Conservation (phyloP, 108 stramenopile species). For the Pseudonitzschia multiseries region DNA sequence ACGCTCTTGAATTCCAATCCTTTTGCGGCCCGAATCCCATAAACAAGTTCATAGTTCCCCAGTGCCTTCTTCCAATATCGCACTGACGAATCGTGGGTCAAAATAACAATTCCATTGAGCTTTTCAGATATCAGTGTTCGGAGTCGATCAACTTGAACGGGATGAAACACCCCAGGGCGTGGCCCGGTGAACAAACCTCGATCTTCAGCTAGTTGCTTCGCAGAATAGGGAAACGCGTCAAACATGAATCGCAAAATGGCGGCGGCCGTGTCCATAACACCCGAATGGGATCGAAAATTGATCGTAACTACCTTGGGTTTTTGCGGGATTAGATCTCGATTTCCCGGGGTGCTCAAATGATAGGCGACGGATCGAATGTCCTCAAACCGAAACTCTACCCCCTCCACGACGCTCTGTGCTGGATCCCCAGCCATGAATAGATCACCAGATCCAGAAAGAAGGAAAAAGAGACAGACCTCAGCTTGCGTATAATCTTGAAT, state of each 20-base stretch:
- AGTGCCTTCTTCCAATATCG: slow-evolving; percentile 11
- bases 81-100: slow-evolving; percentile 40
- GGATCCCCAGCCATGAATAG: slow-evolving; percentile 59
- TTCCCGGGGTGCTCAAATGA: slow-evolving; percentile 17
- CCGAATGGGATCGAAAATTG: slow-evolving; percentile 57
- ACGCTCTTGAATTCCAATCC: slow-evolving; percentile 59
- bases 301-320: slow-evolving; percentile 45
- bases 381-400: slow-evolving; percentile 64
- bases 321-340: slow-evolving; percentile 34
- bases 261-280: slow-evolving; percentile 48
- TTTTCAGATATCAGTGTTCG: slow-evolving; percentile 24
- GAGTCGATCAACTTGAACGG: not conserved
- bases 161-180: slow-evolving; percentile 36
- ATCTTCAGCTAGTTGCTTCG: slow-evolving; percentile 46
- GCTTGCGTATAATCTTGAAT: slow-evolving; percentile 59
- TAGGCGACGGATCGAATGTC: slow-evolving; percentile 48
- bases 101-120: slow-evolving; percentile 36
- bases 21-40: slow-evolving; percentile 50
- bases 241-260: slow-evolving; percentile 44
- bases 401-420: slow-evolving; percentile 53
- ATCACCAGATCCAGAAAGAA: slow-evolving; percentile 37
- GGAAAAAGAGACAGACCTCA: slow-evolving; percentile 51
- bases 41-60: slow-evolving; percentile 30
- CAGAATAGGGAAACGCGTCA: slow-evolving; percentile 35
- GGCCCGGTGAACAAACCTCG: slow-evolving; percentile 48